A percentile compares a stretch with the other conserved stretches of the same genome.
phyloP scores from a whole-genome alignment of 768 basidiomycete species.

The Trametes elegans region DNA sequence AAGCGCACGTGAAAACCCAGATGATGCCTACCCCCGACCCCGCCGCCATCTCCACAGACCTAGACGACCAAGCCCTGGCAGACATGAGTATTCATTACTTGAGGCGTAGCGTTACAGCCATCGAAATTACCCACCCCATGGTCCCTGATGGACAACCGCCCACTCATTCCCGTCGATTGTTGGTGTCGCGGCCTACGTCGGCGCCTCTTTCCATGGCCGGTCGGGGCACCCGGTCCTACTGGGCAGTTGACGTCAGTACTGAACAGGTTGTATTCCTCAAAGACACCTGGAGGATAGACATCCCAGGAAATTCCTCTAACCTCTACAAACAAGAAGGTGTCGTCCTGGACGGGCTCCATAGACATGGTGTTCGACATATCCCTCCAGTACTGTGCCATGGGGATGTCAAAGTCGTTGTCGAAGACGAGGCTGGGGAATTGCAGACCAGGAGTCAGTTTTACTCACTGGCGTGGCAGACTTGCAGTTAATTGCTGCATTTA shows the following conservation, averaged over 20 bases:
- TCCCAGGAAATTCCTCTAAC: too few species aligned
- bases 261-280: constrained; percentile 1
- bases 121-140: background rate
- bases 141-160: too few species aligned
- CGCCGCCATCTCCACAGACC: too few species aligned
- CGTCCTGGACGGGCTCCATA: background rate
- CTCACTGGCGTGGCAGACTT: too few species aligned
- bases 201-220: background rate
- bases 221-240: constrained; percentile 6
- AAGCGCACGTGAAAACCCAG: too few species aligned
- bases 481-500: too few species aligned
- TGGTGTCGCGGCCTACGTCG: constrained; percentile 1
- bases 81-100: too few species aligned
- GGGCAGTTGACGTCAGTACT: background rate
- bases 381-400: background rate
- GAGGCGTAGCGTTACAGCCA: background rate
- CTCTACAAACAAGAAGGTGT: background rate
- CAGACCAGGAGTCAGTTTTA: background rate
- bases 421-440: background rate
- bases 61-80: too few species aligned
- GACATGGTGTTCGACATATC: background rate
- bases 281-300: constrained; percentile 18
- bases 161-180: background rate
- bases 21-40: too few species aligned
- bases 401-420: background rate